Base-by-base conservation (phyloP, 495 filamentous ascomycete species). In the Neurospora sp. region DNA sequence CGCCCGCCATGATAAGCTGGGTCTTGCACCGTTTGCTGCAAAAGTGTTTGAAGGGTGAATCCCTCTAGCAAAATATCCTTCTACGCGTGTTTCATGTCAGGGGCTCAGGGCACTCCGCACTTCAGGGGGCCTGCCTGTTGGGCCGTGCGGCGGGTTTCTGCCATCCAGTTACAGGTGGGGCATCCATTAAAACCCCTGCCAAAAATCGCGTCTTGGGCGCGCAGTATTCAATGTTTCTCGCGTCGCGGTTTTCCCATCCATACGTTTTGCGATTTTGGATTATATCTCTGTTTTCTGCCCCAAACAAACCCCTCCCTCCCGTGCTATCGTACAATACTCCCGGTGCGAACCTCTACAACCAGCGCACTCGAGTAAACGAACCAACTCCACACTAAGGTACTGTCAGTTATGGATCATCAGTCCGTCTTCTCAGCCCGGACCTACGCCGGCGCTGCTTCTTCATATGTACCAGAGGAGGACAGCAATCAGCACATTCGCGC, bases 361-460 rank as follows among this genome's bases (percentile, higher is more conserved):
- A 35, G 6, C 6, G 27, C 31, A 65, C 27, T 27, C 27, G 27
- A 27, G 27, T 27, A 27, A 27, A 27, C 27, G 1, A 27, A 27
- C 27, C 27, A 27, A 27, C 27, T 27, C 27, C 27, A 27, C 27
- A 27, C 27, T 0, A 27, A 27, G 27, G 27, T 2, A 27, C 27
- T 27, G 27, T 35, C 53, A 69, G 53, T 35, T 18, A 97, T 98
- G 93, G 96, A 99, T 86, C 88, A 91, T 80, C 92, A 92, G 83
- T 93, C 93, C 92, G 91, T 82, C 88, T 97, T 74, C 90, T 96
- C 77, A 87, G 91, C 75, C 86, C 89, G 77, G 14, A 68, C 79
- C 27, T 79, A 78, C 41, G 61, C 70, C 40, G 68, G 71, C 10
- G 53, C 53, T 35, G 53, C 53, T 65, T 65, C 53, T 69, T 86